Evolutionary conservation across 371 early-diverging fungal species (phyloP).

Genomic region (Zopfochytrium polystomum): DNA sequence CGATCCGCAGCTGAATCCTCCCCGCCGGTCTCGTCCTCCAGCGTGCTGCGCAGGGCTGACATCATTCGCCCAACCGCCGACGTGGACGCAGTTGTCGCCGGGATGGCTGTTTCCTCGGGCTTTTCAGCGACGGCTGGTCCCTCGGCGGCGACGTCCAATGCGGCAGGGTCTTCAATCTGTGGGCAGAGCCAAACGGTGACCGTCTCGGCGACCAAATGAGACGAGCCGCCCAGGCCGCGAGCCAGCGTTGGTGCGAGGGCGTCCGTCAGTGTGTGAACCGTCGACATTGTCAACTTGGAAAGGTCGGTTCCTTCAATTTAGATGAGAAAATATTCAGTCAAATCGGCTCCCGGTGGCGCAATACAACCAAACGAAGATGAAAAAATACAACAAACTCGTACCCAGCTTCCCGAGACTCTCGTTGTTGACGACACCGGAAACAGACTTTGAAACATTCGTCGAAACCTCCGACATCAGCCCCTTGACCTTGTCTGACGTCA

Average conservation of each 20-base stretch:
- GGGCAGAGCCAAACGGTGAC: slow-evolving; percentile 31
- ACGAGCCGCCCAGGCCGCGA: not conserved
- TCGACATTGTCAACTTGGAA: slow-evolving; percentile 13
- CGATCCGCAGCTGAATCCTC: slow-evolving; percentile 10
- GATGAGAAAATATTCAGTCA: not conserved
- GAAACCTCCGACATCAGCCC: slow-evolving; percentile 26
- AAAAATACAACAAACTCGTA: slow-evolving; percentile 3
- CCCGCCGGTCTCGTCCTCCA: not conserved
- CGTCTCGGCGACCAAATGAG: slow-evolving; percentile 15
- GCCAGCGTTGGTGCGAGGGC: slow-evolving; percentile 23
- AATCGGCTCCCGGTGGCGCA: no score
- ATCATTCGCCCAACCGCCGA: no score
- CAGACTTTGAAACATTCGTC: slow-evolving; percentile 11
- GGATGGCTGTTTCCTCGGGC: slow-evolving; percentile 1
- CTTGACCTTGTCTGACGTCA: slow-evolving; percentile 29
- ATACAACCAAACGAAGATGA: no score
- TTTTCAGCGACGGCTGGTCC: slow-evolving; percentile 9
- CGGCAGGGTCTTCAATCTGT: slow-evolving; percentile 9
- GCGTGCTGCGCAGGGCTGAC: slow-evolving; percentile 7
- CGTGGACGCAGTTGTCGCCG: no score
- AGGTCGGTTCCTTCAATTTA: slow-evolving; percentile 14
- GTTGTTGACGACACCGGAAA: slow-evolving; percentile 23
- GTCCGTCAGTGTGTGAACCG: slow-evolving; percentile 19
- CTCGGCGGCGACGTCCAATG: not conserved
- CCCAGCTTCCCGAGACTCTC: slow-evolving; percentile 23